Evolutionary conservation across 140 eudicot species (phyloP).

Genomic region (Oenanthe javanica): DNA sequence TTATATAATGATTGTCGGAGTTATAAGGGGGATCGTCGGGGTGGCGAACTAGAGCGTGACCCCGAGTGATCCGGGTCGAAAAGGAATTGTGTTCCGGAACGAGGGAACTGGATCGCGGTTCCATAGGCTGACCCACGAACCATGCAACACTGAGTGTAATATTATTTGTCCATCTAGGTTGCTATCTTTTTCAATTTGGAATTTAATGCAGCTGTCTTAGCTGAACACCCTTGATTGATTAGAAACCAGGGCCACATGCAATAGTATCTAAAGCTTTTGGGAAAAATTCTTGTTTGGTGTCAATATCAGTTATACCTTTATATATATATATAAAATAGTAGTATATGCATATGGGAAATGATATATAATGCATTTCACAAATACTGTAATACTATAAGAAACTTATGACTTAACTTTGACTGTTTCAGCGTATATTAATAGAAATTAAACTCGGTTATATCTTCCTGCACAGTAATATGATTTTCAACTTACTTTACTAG

Average conservation of each 20-base stretch:
- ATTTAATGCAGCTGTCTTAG: neutral
- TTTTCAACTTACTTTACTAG: neutral
- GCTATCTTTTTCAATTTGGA: neutral
- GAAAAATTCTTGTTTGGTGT: neutral
- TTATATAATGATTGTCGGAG: no score
- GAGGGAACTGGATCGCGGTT: no score
- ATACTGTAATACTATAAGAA: neutral
- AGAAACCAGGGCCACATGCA: neutral
- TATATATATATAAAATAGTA: neutral
- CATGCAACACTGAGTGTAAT: no score
- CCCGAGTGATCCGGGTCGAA: no score
- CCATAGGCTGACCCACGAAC: no score
- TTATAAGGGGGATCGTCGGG: no score
- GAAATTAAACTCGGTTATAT: neutral
- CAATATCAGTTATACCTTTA: neutral
- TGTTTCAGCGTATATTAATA: neutral
- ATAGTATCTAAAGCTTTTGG: neutral
- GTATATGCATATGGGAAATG: neutral
- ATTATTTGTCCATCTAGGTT: neutral
- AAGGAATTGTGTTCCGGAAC: no score
- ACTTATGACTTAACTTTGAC: neutral
- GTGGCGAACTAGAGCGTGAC: no score
- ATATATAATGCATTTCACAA: neutral
- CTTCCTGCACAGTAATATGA: neutral
- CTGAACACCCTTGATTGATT: conserved; percentile 6